These are phyloP conservation scores for Leishmania tropica DNA, from an alignment of 208 protist species.

Conservation along the genomic window DNA sequence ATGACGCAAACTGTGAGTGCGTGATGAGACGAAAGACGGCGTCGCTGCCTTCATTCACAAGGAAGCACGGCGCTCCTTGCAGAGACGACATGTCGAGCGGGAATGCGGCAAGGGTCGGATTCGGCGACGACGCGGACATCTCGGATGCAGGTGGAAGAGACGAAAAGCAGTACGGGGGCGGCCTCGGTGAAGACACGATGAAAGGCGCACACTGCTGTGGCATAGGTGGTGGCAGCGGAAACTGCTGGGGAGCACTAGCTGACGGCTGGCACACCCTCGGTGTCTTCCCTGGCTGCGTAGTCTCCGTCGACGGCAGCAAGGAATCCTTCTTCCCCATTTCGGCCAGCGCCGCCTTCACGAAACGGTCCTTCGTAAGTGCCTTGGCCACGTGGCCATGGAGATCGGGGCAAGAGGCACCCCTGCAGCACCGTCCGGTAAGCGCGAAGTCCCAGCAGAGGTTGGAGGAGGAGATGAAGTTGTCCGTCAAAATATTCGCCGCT, in stretches of 20 bases:
- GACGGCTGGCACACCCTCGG: conserved; percentile 1
- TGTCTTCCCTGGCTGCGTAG: background rate
- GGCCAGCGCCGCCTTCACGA: conserved; percentile 41
- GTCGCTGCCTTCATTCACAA: conserved; percentile 39
- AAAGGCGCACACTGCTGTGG: conserved; percentile 11
- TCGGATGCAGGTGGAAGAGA: conserved; percentile 1
- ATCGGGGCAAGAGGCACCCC: conserved; percentile 40
- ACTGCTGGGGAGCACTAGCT: background rate
- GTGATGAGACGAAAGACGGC: conserved; percentile 44
- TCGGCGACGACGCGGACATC: background rate
- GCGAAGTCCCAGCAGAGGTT: conserved; percentile 60
- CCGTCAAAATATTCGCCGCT: conserved; percentile 22
- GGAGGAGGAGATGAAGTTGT: conserved; percentile 57
- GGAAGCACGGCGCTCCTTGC: conserved; percentile 28
- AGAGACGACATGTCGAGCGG: conserved; percentile 26
- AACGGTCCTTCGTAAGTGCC: conserved; percentile 52
- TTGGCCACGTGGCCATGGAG: conserved; percentile 51
- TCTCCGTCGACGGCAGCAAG: conserved; percentile 1
- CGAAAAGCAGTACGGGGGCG: conserved; percentile 21
- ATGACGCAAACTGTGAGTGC: conserved; percentile 20
- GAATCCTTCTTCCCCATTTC: conserved; percentile 47
- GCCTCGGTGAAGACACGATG: conserved; percentile 3
- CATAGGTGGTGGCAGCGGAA: background rate
- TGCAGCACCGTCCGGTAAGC: conserved; percentile 44
- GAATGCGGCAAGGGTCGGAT: conserved; percentile 15